Evolutionary conservation across 1,139 yeast species (phyloP), one percentile per base, ranked within the genome.

Genomic region (Lodderomyces orthopsilosis): DNA sequence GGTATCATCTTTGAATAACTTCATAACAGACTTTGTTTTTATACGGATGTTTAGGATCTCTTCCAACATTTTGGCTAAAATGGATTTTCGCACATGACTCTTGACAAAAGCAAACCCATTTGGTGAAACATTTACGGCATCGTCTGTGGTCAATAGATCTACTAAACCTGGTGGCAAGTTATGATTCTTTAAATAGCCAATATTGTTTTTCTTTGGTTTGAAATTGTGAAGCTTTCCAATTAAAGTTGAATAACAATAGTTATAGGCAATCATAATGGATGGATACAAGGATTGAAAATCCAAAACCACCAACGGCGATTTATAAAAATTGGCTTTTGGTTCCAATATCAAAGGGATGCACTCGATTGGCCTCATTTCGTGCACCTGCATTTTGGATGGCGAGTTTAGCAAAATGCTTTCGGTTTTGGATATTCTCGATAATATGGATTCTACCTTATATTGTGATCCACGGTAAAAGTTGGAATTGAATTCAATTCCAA

Each of bases 211-310:
- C 4, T 42, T 41, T 23, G 77, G 66, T 19, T 70, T 65, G 49
- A 77, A 76, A 13, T 80, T 77, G 50, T 78, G 65, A 14, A 88
- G 66, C 40, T 84, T 70, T 1, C 98, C 97, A 2, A 93, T 52
- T 43, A 91, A 68, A 0, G 98, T 93, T 0, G 97, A 86, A 57
- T 83, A 93, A 56, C 98, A 93, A 53, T 88, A 85, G 56, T 93
- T 93, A 60, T 87, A 88, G 0, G 97, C 98, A 54, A 90, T 88
- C 62, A 93, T 79, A 14, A 93, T 77, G 0, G 98, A 90, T 0
- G 98, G 98, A 56, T 93, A 93, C 44, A 93, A 71, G 0, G 98
- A 89, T 56, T 93, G 97, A 56, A 93, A 93, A 61, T 93, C 98
- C 23, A 93, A 65, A 0, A 93, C 98, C 10, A 91, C 76, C 40